Base-by-base conservation (phyloP, 495 filamentous ascomycete genomes). In the Clavariopsis aquatica region DNA sequence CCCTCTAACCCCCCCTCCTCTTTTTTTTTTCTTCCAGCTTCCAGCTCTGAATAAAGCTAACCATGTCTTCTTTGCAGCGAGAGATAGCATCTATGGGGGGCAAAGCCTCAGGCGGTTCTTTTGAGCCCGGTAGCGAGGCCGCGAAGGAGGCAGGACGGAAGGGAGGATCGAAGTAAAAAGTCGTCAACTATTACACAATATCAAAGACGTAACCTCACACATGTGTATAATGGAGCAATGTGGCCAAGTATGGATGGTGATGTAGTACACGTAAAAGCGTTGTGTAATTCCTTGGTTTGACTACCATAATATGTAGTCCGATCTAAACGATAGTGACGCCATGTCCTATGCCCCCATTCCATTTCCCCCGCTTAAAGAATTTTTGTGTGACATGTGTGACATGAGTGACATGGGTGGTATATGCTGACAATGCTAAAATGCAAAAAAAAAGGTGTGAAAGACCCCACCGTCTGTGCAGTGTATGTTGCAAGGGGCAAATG, bases 111-210 rank as follows among this genome's bases (percentile, higher is more conserved):
- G 46, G 20, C 13, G 81, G 80, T 20, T 78, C 73, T 13, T 84
- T 83, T 64, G 77, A 83, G 66, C 65, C 72, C 8, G 80, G 79
- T 19, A 76, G 76, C 31, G 74, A 77, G 67, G 73, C 66, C 36
- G 81, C 81, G 9, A 73, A 70, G 13, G 79, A 83, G 68, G 79
- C 79, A 13, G 79, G 81, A 22, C 69, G 74, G 7, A 79, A 80
- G 68, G 79, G 80, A 19, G 79, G 80, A 22, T 69, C 64, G n/a
- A 57, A 38, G 28, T 57, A 57, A 26, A 43, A 36, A 36, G 31
- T 36, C 6, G 31, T 13, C 31, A 6, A 13, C 13, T 36, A 36
- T 36, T n/a, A n/a, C n/a, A n/a, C n/a, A n/a, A n/a, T n/a, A n/a
- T n/a, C n/a, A n/a, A n/a, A n/a, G n/a, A n/a, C n/a, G n/a, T 7